Base-by-base conservation (phyloP, 257 asterid species). In the Scutellaria minor region DNA sequence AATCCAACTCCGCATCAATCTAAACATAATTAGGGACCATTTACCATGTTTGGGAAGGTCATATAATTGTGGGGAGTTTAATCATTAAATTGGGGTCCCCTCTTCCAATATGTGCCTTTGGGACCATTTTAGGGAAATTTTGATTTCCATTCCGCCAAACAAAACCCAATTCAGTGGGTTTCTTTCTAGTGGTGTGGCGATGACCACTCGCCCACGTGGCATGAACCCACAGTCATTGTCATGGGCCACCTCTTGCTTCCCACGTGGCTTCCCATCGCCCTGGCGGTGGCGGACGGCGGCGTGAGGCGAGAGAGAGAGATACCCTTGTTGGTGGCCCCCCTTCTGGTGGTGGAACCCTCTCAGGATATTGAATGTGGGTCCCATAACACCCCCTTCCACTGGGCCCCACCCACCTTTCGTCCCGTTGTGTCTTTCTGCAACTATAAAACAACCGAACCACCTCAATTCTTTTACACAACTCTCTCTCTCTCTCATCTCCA, bases 391-490 rank as follows among this genome's bases (percentile, higher is more conserved):
- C 18, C 18, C 18, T 1, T 3, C 0, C 3, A 3, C 35, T 57
- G 51, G 84, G 79, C 8, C 83, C 87, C 76, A 72, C 67, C 46
- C 61, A 24, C 40, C 64, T 66, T 72, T 85, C 81, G 92, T 85
- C 92, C 54, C 77, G 47, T 85, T 61, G 86, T 58, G 83, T 70
- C 65, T 10, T 50, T 60, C 68, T 70, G 47, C 87, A 78, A 76
- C 90, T 90, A 90, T 90, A 90, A 85, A 87, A 75, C 59, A 47
- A 18, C 79, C 70, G 63, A 64, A 70, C 82, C 70, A 61, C 87
- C 88, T 52, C 83, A 79, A 73, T 54, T 69, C 81, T 71, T 72
- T 64, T 83, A 12, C 88, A 70, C 80, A 57, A 79, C 66, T 8
- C 73, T 27, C 75, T 20, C 74, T 53, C 51, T 62, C 64, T 46